Conservation (phyloP, 2,329 filamentous ascomycete species). For the Alternaria viburni region DNA sequence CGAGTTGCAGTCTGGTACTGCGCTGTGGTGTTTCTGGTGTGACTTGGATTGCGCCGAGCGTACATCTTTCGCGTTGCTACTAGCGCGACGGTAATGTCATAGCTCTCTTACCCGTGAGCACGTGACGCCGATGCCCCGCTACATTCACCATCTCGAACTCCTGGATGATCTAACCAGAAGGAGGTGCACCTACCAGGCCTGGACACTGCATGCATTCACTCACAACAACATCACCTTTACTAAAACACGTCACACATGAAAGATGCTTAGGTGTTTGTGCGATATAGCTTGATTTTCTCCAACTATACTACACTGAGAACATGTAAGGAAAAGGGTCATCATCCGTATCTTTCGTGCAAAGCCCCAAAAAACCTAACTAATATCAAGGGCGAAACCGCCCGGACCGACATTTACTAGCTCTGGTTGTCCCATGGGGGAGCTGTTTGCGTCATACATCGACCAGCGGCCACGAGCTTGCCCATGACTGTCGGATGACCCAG, state of each 20-base stretch:
- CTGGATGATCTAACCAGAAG: neutral
- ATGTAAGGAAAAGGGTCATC: constrained; percentile 43
- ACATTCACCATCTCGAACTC: constrained; percentile 17
- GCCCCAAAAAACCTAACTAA: constrained; percentile 36
- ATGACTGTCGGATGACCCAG: constrained; percentile 42
- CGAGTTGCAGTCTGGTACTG: neutral
- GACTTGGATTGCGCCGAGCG: neutral
- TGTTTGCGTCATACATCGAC: constrained; percentile 43
- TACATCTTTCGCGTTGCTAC: constrained; percentile 17
- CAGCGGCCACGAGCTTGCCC: constrained; percentile 44
- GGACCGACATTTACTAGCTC: constrained; percentile 48
- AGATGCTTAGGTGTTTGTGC: constrained; percentile 19
- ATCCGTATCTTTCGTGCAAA: constrained; percentile 42
- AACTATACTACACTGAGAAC: constrained; percentile 48
- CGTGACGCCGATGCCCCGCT: constrained; percentile 22
- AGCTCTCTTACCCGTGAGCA: constrained; percentile 22
- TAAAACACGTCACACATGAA: neutral
- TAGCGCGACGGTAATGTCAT: constrained; percentile 21
- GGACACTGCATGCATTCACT: constrained; percentile 9
- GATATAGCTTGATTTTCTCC: constrained; percentile 39
- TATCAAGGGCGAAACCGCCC: constrained; percentile 39
- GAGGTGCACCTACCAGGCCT: neutral
- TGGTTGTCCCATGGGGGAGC: constrained; percentile 39
- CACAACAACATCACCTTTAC: constrained; percentile 14
- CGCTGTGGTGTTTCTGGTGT: neutral